Base-by-base conservation (phyloP, 352 stramenopile genomes). In the Phytophthora hibernalis region DNA sequence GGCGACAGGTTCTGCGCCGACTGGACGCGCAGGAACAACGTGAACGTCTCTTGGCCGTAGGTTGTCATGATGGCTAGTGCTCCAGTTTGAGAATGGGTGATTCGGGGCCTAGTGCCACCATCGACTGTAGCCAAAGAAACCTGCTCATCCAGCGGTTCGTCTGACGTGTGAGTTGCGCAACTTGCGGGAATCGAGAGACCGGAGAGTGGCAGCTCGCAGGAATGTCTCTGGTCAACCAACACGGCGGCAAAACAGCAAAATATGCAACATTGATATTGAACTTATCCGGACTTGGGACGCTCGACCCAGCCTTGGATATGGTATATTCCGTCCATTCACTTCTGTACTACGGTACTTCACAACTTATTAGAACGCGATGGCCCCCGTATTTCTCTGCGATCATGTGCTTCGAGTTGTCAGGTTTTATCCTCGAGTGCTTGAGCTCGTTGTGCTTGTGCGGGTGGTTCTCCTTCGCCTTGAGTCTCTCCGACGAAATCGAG, bases 211-310 rank as follows among this genome's bases (percentile, higher is more conserved):
- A 44, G 42, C 31, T 38, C 24, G 24, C 24, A 15, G 31, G 13
- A 22, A 21, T 43, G 22, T 37, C 51, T 58, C 37, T 50, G 43
- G 28, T 37, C 18, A 21, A 21, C 30, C 18, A 20, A 48, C 22
- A 24, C 9, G 15, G 5, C 24, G 24, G 8, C 13, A 43, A 21
- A 65, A 61, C 30, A 61, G 59, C 50, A 69, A 68, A 53, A 53
- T 53, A 45, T 44, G 62, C 53, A 64, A 69, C 53, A 65, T 61
- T 37, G 58, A 63, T 58, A 68, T 69, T 69, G 31, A 53, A 58
- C 54, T 65, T 43, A 59, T 21, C 54, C 37, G 18, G 40, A 47
- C 38, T 45, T n/a, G 16, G 16, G 11, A n/a, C n/a, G 13, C 20
- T 40, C n/a, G 11, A 26, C 40, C 40, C n/a, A 9, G 33, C 43